Evolutionary conservation across 2,329 filamentous ascomycete species (phyloP).

Genomic region (Fusarium vanettenii): DNA sequence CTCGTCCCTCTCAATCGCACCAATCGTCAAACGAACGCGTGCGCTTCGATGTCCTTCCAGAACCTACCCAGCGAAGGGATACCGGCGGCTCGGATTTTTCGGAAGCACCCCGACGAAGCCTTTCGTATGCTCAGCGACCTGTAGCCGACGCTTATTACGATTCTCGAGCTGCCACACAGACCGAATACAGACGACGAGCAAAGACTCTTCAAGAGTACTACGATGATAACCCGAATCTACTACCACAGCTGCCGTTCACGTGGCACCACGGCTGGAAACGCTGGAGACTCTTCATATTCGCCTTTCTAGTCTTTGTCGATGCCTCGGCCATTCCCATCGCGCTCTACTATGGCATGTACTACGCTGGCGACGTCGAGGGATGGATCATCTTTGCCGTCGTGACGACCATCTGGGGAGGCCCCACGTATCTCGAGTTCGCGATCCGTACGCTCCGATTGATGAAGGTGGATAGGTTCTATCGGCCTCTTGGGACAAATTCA

Average conservation of each 20-base stretch:
- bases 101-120: constrained; percentile 46
- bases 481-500: constrained; percentile 58
- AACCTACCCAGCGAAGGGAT: constrained; percentile 17
- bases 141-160: constrained; percentile 54
- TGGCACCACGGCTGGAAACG: constrained; percentile 55
- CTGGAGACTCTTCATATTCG: constrained; percentile 59
- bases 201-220: constrained; percentile 54
- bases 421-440: constrained; percentile 65
- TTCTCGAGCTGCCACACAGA: constrained; percentile 51
- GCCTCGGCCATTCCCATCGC: constrained; percentile 59
- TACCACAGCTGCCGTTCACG: constrained; percentile 55
- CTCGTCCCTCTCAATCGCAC: constrained; percentile 31
- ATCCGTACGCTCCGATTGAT: constrained; percentile 61
- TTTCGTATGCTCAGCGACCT: constrained; percentile 50
- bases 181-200: constrained; percentile 50
- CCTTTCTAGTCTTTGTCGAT: constrained; percentile 60
- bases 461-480: constrained; percentile 60
- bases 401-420: constrained; percentile 65
- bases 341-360: constrained; percentile 64
- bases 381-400: constrained; percentile 63
- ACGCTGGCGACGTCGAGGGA: constrained; percentile 51
- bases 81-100: constrained; percentile 26
- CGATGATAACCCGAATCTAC: constrained; percentile 50
- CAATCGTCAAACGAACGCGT: constrained; percentile 22
- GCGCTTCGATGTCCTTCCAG: constrained; percentile 31